These are phyloP conservation scores for Clitoria ternatea DNA, from an alignment of 306 rosid genomes.

Conservation along the genomic window DNA sequence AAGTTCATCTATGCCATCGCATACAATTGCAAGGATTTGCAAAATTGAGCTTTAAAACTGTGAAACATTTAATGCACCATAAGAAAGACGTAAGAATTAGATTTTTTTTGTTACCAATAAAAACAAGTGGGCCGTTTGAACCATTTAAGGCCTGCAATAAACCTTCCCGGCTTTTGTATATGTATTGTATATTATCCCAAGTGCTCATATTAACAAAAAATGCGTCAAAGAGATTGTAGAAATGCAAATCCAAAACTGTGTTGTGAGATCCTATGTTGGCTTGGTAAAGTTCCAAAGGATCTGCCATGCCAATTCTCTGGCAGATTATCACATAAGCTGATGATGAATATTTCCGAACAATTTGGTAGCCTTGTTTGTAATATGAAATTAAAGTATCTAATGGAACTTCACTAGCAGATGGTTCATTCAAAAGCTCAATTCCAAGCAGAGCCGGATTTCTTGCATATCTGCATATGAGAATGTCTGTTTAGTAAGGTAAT, in stretches of 20 bases:
- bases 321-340: slow-evolving; percentile 78
- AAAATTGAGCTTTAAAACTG: not conserved
- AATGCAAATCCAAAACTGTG: slow-evolving; percentile 37
- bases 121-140: slow-evolving; percentile 74
- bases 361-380: slow-evolving; percentile 76
- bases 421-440: slow-evolving; percentile 91
- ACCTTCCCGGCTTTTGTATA: slow-evolving; percentile 69
- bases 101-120: slow-evolving; percentile 41
- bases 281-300: slow-evolving; percentile 79
- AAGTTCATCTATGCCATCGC: too few species aligned
- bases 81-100: not conserved
- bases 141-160: slow-evolving; percentile 56
- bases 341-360: slow-evolving; percentile 67
- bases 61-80: not conserved
- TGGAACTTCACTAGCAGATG: slow-evolving; percentile 66
- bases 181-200: slow-evolving; percentile 60
- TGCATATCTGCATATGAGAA: slow-evolving; percentile 61
- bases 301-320: slow-evolving; percentile 86
- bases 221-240: slow-evolving; percentile 68
- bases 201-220: slow-evolving; percentile 69
- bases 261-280: slow-evolving; percentile 50
- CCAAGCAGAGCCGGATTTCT: slow-evolving; percentile 71
- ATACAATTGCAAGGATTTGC: not conserved
- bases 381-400: slow-evolving; percentile 59
- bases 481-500: slow-evolving; percentile 3